These are phyloP conservation scores for Ophiocordyceps robertsii DNA, from an alignment of 2,329 filamentous ascomycete genomes.

Conservation along the genomic window DNA sequence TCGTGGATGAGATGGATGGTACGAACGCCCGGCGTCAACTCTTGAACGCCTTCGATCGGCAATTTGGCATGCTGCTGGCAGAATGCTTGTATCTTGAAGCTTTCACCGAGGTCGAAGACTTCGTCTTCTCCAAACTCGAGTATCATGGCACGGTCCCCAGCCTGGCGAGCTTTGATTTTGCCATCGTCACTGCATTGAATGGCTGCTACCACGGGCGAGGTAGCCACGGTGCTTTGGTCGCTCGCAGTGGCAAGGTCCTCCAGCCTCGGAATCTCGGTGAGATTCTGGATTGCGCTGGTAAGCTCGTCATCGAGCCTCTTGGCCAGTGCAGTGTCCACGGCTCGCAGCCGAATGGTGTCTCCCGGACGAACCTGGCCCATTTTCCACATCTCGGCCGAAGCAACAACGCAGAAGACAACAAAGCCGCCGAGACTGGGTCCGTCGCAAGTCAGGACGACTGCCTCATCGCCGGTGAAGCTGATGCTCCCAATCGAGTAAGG, in stretches of 20 bases:
- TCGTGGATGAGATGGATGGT: conserved; percentile 19
- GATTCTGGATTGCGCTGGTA: conserved; percentile 8
- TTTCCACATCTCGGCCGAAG: conserved; percentile 26
- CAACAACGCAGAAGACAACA: conserved; percentile 22
- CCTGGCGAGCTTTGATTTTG: conserved; percentile 11
- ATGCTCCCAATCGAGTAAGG: conserved; percentile 26
- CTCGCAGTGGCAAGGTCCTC: background rate
- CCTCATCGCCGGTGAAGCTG: conserved; percentile 28
- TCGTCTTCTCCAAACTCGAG: conserved; percentile 17
- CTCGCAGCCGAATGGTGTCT: conserved; percentile 19
- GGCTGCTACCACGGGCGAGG: background rate
- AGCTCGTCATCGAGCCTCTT: conserved; percentile 10
- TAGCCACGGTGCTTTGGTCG: background rate
- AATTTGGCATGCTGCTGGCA: conserved; percentile 14
- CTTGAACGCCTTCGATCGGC: conserved; percentile 15
- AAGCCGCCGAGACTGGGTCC: conserved; percentile 28
- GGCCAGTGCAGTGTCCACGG: conserved; percentile 13
- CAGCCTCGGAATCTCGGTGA: conserved; percentile 3
- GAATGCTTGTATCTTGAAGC: conserved; percentile 19
- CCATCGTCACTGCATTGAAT: conserved; percentile 7
- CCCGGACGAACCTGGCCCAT: conserved; percentile 25
- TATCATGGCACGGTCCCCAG: conserved; percentile 20
- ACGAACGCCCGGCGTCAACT: conserved; percentile 20
- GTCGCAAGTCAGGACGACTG: conserved; percentile 24
- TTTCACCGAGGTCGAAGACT: conserved; percentile 17